Conservation (phyloP, 78 protist genomes). For the Speleostelium caveatum region DNA sequence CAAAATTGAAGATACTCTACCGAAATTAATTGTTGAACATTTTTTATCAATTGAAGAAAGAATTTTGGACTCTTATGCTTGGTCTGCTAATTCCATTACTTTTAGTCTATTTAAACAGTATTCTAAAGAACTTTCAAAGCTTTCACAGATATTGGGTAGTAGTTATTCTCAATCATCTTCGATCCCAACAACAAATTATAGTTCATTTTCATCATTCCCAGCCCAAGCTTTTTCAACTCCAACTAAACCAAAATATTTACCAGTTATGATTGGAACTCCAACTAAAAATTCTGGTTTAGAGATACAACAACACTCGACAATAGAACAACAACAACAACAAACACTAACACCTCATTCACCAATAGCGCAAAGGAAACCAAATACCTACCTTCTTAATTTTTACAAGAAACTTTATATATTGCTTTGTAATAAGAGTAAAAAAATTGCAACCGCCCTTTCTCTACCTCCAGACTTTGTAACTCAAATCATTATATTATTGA, state of each 20-base stretch:
- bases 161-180: neutral
- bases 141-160: neutral
- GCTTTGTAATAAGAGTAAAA: constrained; percentile 10
- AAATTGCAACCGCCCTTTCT: neutral
- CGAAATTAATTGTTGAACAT: constrained; percentile 4
- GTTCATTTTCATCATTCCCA: neutral
- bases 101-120: constrained; percentile 9
- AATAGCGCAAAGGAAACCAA: neutral
- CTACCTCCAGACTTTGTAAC: neutral
- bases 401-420: constrained; percentile 1
- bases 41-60: constrained; percentile 30
- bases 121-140: neutral
- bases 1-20: neutral
- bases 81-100: constrained; percentile 5
- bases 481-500: neutral
- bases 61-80: constrained; percentile 49
- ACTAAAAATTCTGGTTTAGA: no score
- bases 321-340: neutral
- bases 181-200: neutral
- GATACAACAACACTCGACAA: neutral
- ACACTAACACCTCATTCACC: neutral
- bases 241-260: constrained; percentile 14
- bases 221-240: constrained; percentile 24
- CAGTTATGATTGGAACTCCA: neutral
- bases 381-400: neutral